Conservation (phyloP, 2,329 filamentous ascomycete species). For the Colletotrichum acutatum region DNA sequence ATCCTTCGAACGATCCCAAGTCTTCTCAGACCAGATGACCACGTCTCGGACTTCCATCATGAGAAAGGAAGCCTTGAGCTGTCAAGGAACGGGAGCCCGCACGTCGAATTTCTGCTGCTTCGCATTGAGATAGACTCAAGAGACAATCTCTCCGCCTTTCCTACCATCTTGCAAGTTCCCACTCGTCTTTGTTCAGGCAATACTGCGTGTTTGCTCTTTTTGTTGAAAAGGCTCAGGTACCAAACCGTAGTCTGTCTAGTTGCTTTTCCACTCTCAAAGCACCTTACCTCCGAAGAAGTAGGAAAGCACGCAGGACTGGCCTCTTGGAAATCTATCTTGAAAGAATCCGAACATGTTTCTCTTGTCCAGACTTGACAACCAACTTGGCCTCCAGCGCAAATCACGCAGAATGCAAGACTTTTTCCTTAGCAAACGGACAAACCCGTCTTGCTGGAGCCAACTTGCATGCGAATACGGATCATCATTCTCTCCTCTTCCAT, state of each 20-base stretch:
- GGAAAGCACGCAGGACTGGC: no score
- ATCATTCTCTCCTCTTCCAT: no score
- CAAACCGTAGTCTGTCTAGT: background rate
- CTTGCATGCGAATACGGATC: no score
- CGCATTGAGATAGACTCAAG: background rate
- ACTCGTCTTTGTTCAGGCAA: background rate
- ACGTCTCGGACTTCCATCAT: background rate
- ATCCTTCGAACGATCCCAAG: no score
- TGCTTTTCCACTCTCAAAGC: background rate
- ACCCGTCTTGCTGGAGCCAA: no score
- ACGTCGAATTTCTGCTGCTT: background rate
- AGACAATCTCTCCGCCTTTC: background rate
- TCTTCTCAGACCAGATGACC: background rate
- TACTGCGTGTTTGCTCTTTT: background rate
- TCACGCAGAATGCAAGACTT: no score
- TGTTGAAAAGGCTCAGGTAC: background rate
- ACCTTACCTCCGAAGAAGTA: background rate
- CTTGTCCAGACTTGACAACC: no score
- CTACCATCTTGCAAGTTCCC: background rate
- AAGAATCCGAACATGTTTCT: background rate
- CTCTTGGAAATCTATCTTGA: background rate
- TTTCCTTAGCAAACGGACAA: no score
- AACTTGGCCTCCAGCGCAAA: no score
- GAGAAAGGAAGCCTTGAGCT: background rate
- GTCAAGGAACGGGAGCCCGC: background rate